Conservation (phyloP, 2,329 filamentous ascomycete genomes). For the Microdochium bolleyi region DNA sequence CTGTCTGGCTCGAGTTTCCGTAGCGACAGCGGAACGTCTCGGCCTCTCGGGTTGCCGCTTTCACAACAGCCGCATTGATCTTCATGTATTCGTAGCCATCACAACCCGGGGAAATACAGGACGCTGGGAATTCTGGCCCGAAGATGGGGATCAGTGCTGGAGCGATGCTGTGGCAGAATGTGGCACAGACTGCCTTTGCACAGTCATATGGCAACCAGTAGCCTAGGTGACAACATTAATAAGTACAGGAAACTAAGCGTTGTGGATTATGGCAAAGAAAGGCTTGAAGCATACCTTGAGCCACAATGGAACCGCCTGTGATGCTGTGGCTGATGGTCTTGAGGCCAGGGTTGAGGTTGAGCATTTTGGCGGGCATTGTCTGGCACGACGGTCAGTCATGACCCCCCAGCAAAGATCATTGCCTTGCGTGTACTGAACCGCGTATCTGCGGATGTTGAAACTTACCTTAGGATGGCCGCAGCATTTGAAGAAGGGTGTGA, state of each 20-base stretch:
- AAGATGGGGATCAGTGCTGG: slow-evolving; percentile 86
- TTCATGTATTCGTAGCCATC: slow-evolving; percentile 59
- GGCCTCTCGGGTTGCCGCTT: slow-evolving; percentile 41
- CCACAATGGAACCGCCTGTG: slow-evolving; percentile 81
- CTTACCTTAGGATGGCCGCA: slow-evolving; percentile 78
- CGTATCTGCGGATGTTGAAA: not conserved
- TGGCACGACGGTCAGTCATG: slow-evolving; percentile 25
- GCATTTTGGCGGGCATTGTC: slow-evolving; percentile 83
- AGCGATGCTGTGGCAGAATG: slow-evolving; percentile 81
- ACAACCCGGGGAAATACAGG: slow-evolving; percentile 60
- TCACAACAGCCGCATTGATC: slow-evolving; percentile 51
- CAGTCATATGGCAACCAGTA: slow-evolving; percentile 95
- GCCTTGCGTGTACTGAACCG: not conserved
- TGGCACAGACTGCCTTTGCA: slow-evolving; percentile 78
- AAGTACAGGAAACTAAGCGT: slow-evolving; percentile 1
- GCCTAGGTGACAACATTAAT: slow-evolving; percentile 43
- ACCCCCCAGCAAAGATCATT: not conserved
- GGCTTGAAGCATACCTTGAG: slow-evolving; percentile 60
- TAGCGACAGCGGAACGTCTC: slow-evolving; percentile 29
- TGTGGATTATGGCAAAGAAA: not conserved
- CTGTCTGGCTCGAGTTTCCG: slow-evolving; percentile 9
- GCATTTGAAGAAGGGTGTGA: slow-evolving; percentile 92
- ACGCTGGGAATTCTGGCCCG: slow-evolving; percentile 67
- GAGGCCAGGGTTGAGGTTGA: slow-evolving; percentile 70
- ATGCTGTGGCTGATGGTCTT: slow-evolving; percentile 90